phyloP scores from a whole-genome alignment of 148 eudicot genomes.

The Rhododendron molle region DNA sequence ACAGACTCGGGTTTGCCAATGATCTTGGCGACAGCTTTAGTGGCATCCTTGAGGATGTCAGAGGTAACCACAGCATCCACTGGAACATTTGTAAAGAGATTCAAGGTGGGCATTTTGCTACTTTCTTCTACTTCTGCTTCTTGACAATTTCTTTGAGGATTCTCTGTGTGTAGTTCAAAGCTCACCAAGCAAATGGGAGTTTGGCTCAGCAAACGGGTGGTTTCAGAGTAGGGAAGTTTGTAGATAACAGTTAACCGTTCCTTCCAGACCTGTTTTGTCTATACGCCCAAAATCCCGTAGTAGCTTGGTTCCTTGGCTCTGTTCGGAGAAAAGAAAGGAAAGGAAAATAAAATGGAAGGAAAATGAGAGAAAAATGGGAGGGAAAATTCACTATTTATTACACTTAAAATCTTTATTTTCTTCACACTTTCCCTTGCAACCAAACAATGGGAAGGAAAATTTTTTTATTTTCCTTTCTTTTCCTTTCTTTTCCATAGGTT shows the following conservation, averaged over 20 bases:
- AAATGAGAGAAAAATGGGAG: too few relatives aligned
- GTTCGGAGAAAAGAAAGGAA: too few relatives aligned
- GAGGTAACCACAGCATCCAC: constrained; percentile 74
- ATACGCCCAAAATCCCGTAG: neutral
- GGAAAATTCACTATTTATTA: too few relatives aligned
- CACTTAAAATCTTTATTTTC: too few relatives aligned
- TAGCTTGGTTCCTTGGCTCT: too few relatives aligned
- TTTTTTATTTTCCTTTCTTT: too few relatives aligned
- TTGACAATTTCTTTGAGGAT: neutral
- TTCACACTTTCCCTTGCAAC: too few relatives aligned
- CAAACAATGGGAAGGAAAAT: too few relatives aligned
- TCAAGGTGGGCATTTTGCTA: constrained; percentile 76
- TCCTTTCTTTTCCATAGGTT: too few relatives aligned
- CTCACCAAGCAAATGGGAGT: neutral
- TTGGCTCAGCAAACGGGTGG: neutral
- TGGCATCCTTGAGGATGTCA: constrained; percentile 93
- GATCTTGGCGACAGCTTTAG: constrained; percentile 85
- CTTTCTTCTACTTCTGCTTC: constrained; percentile 15
- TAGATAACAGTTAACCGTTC: neutral
- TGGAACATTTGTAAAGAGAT: constrained; percentile 79
- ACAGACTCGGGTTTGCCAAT: constrained; percentile 94
- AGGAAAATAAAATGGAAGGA: too few relatives aligned
- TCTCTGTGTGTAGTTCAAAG: neutral
- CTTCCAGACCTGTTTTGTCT: neutral
- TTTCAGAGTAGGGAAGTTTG: neutral